phyloP scores from a whole-genome alignment of 23 red algal genomes.

The Rhodosorus marinus region DNA sequence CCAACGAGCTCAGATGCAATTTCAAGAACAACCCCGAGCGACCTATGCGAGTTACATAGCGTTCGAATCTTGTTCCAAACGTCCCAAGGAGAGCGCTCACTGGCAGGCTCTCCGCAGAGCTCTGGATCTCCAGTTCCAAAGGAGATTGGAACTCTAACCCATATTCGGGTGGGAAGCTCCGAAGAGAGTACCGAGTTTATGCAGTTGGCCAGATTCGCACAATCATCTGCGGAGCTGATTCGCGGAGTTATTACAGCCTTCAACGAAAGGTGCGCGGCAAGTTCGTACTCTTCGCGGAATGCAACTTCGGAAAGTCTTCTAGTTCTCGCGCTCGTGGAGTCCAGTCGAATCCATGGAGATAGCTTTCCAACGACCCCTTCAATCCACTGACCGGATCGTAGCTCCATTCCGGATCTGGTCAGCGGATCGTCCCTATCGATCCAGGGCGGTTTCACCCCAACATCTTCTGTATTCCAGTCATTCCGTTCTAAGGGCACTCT shows the following conservation, averaged over 20 bases:
- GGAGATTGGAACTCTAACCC: constrained; percentile 17
- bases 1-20: constrained; percentile 24
- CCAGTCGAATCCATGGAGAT: constrained; percentile 41
- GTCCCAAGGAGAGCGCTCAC: constrained; percentile 33
- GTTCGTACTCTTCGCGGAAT: constrained; percentile 41
- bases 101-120: not conserved
- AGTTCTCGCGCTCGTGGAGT: constrained; percentile 9
- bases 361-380: constrained; percentile 49
- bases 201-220: constrained; percentile 42
- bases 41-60: constrained; percentile 38
- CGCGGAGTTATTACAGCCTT: constrained; percentile 31
- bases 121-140: constrained; percentile 4
- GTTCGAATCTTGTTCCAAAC: constrained; percentile 67
- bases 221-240: constrained; percentile 8
- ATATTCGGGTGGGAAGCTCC: constrained; percentile 22
- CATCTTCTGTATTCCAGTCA: too few relatives aligned
- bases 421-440: constrained; percentile 45
- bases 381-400: constrained; percentile 50
- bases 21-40: constrained; percentile 52
- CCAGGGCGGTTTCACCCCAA: too few relatives aligned
- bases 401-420: constrained; percentile 60
- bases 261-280: constrained; percentile 42
- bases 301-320: constrained; percentile 27
- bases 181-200: constrained; percentile 19
- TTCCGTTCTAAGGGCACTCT: too few relatives aligned